Conservation (phyloP, 1,139 yeast genomes). For the Saccharomyces hybrid region DNA sequence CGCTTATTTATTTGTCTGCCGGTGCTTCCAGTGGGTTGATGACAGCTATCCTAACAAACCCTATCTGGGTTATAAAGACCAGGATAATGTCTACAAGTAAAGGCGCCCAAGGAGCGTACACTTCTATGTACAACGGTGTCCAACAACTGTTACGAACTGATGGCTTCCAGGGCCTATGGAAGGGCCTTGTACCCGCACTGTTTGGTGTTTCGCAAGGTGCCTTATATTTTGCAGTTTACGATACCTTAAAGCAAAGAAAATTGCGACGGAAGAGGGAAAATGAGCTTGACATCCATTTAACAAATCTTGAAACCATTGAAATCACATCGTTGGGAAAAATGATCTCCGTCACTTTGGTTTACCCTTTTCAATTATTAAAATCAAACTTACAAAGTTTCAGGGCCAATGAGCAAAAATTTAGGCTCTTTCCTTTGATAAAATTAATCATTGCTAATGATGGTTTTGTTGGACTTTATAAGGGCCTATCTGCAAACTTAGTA, state of each 20-base stretch:
- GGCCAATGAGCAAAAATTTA: conserved; percentile 37
- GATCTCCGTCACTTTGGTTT: conserved; percentile 57
- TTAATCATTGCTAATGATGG: conserved; percentile 42
- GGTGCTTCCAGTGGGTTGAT: conserved; percentile 65
- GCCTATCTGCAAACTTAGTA: conserved; percentile 50
- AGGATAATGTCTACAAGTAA: conserved; percentile 62
- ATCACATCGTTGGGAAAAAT: conserved; percentile 66
- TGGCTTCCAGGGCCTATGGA: conserved; percentile 69
- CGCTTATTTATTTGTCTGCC: conserved; percentile 38
- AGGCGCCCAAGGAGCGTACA: conserved; percentile 44
- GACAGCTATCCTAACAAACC: conserved; percentile 76
- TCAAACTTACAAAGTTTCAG: conserved; percentile 62
- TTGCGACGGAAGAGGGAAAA: conserved; percentile 14
- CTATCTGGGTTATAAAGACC: conserved; percentile 95
- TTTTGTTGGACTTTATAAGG: conserved; percentile 63
- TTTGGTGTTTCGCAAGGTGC: conserved; percentile 86
- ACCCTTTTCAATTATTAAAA: conserved; percentile 79
- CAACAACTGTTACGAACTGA: conserved; percentile 37
- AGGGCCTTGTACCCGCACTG: conserved; percentile 74
- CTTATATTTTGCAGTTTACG: conserved; percentile 78
- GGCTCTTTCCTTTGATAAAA: conserved; percentile 29
- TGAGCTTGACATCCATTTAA: conserved; percentile 29
- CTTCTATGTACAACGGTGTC: conserved; percentile 44
- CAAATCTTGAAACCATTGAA: conserved; percentile 49
- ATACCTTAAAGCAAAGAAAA: conserved; percentile 45